Base-by-base conservation (phyloP, 1,139 yeast genomes). In the Dujonia santamariae region DNA sequence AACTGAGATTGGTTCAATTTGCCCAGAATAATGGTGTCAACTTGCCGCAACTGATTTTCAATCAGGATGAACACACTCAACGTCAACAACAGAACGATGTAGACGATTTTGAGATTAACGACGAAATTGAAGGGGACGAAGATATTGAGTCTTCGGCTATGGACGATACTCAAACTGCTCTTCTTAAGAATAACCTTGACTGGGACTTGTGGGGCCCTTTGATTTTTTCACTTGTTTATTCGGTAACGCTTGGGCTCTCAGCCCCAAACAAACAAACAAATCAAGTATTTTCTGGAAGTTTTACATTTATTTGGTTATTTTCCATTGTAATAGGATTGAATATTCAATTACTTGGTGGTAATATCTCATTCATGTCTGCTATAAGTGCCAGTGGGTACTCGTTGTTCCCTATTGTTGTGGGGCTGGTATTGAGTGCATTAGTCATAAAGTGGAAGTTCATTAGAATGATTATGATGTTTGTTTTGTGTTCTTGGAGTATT, bases 141-240 rank as follows among this genome's bases (percentile, higher is more conserved):
- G 34, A 31, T 19, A 13, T 24, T 12, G 35, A 26, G 13, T 24
- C 30, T 6, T 23, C 9, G 9, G 28, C 27, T n/a, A 14, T 14
- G 4, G 31, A 32, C 11, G 42, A 38, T 21, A 35, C 38, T n/a
- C 31, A 36, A 7, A 33, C 43, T 3, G 51, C 48, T 7, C 38
- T 46, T 20, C 35, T 50, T 13, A 37, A 60, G 20, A 37, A 45
- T 16, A 56, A 61, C 41, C 61, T 75, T 34, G 92, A 84, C 36
- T 85, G 95, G 95, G 95, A 85, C 56, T 61, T 85, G 34, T 86
- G 95, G 95, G 96, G 96, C 0, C 96, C 96, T 2, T 63, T 86
- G 40, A 72, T 85, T 19, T 84, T 86, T 50, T 79, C 86, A 13
- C 63, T 86, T 32, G 56, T 69, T 13, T 80, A 81, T 43, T 67